Percentiles rank a stretch among this genome's conserved stretches.
Evolutionary conservation across 495 filamentous ascomycete species (phyloP).

Genomic region (Hyphodiscus hymeniophilus): DNA sequence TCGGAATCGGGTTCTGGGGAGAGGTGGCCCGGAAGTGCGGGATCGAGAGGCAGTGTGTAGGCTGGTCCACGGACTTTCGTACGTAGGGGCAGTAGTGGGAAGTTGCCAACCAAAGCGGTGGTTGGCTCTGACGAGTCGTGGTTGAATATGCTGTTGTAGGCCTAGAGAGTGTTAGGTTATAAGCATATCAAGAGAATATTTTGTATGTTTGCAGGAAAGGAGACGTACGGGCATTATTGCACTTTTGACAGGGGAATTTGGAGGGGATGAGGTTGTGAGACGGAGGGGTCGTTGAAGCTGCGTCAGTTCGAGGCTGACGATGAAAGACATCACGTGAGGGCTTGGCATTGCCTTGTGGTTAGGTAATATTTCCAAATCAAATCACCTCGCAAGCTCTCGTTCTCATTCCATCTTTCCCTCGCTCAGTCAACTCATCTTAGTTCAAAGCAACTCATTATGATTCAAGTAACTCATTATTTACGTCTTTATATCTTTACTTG

Average conservation of each 20-base stretch:
- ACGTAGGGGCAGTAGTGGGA: slow-evolving; percentile 88
- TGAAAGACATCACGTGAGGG: no score
- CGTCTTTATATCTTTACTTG: no score
- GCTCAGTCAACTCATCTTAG: no score
- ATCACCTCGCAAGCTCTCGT: no score
- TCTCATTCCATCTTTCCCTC: no score
- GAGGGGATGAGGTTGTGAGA: not conserved
- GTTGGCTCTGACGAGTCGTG: slow-evolving; percentile 42
- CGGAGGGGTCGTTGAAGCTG: not conserved
- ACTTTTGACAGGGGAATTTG: not conserved
- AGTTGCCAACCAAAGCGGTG: slow-evolving; percentile 59
- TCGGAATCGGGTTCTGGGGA: slow-evolving; percentile 77
- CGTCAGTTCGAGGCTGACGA: no score
- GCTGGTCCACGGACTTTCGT: slow-evolving; percentile 89
- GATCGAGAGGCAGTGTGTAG: slow-evolving; percentile 59
- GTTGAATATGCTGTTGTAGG: slow-evolving; percentile 92
- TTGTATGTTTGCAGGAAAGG: not conserved
- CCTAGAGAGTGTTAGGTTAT: slow-evolving; percentile 37
- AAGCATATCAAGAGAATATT: no score
- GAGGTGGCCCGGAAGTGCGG: slow-evolving; percentile 58
- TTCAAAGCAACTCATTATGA: no score
- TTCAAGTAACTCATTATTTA: no score
- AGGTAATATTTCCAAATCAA: no score
- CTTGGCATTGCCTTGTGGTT: no score
- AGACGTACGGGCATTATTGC: slow-evolving; percentile 14